Percentiles rank a stretch among this genome's conserved stretches.
phyloP scores from a whole-genome alignment of 2,329 filamentous ascomycete genomes.

The Camillea tinctor region DNA sequence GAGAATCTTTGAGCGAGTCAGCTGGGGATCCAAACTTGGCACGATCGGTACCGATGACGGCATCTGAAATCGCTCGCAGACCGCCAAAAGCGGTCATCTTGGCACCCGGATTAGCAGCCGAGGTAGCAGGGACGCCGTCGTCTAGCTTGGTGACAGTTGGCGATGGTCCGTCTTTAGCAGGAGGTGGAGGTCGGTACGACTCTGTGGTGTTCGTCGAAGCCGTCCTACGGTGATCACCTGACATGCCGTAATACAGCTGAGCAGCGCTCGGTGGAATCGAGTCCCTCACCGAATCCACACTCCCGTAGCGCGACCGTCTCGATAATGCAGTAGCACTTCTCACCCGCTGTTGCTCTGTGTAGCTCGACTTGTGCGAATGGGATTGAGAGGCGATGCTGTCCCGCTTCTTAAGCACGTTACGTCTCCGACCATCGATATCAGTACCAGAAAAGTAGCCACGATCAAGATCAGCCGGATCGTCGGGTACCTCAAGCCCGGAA shows the following conservation, averaged over 20 bases:
- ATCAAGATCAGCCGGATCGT: conserved; percentile 66
- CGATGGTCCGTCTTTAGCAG: conserved; percentile 52
- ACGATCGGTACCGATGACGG: conserved; percentile 54
- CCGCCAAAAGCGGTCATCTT: conserved; percentile 57
- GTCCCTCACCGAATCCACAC: conserved; percentile 71
- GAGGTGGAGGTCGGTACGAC: conserved; percentile 49
- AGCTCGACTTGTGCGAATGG: conserved; percentile 72
- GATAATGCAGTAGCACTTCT: conserved; percentile 65
- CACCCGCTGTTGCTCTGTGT: conserved; percentile 70
- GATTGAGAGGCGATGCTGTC: conserved; percentile 61
- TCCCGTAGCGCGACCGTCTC: conserved; percentile 75
- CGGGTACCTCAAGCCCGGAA: conserved; percentile 36
- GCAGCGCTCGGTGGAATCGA: conserved; percentile 58
- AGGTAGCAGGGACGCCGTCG: conserved; percentile 43
- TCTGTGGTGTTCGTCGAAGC: conserved; percentile 60
- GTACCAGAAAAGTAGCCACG: conserved; percentile 92
- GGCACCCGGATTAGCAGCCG: conserved; percentile 51
- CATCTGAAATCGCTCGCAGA: conserved; percentile 83
- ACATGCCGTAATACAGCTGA: conserved; percentile 68
- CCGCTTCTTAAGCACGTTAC: conserved; percentile 80
- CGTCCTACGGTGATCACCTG: conserved; percentile 54
- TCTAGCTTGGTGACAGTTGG: conserved; percentile 63
- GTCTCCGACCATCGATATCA: conserved; percentile 69
- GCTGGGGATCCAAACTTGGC: conserved; percentile 50
- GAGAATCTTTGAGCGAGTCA: conserved; percentile 52